phyloP scores from a whole-genome alignment of 2,329 filamentous ascomycete species.

The Diaporthe velutina region DNA sequence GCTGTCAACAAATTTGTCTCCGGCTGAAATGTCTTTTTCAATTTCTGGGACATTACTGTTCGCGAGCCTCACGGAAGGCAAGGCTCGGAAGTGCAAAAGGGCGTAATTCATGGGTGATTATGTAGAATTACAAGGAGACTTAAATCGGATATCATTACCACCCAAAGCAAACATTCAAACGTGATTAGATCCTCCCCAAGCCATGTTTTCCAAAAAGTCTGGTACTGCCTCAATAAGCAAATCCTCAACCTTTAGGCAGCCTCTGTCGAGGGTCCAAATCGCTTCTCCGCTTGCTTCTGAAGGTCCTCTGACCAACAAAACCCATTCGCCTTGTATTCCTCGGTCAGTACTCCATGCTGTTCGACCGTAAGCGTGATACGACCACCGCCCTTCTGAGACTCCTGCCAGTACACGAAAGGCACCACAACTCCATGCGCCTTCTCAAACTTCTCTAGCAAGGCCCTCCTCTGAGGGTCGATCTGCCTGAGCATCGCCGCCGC shows the following conservation, averaged over 20 bases:
- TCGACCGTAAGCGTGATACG: not conserved
- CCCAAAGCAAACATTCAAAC: not conserved
- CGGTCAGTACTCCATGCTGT: not conserved
- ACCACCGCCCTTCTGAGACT: not conserved
- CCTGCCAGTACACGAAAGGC: not conserved
- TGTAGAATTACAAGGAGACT: not conserved
- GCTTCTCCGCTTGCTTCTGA: not conserved
- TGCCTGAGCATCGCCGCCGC: not conserved
- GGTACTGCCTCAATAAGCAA: not conserved
- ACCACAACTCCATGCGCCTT: not conserved
- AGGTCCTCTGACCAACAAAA: not conserved
- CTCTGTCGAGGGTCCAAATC: not conserved
- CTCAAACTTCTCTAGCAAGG: not conserved
- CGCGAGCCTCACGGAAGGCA: not conserved
- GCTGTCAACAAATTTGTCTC: conserved; percentile 1
- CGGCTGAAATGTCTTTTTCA: not conserved
- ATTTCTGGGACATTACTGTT: not conserved
- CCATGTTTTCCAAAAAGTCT: not conserved
- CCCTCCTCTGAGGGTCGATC: not conserved
- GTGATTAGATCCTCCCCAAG: not conserved
- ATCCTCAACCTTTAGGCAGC: not conserved
- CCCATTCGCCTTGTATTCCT: not conserved
- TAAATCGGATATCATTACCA: not conserved
- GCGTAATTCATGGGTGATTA: no score
- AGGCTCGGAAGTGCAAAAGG: not conserved